Conservation (phyloP, 116 monocot genomes). For the Posidonia oceanica region DNA sequence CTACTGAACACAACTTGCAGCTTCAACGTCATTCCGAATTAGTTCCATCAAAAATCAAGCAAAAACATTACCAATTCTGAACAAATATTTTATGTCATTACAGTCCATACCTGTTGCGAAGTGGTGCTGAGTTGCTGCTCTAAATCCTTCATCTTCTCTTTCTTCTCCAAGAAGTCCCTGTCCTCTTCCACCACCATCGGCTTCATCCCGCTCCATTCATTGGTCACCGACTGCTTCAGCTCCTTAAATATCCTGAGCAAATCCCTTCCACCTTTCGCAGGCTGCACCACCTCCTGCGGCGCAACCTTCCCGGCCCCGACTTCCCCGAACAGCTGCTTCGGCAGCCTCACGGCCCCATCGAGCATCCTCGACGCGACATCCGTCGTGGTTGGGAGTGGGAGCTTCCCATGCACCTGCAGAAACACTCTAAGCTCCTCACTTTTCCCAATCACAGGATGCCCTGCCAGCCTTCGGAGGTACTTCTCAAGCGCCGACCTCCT, state of each 20-base stretch:
- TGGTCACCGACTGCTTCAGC: conserved; percentile 76
- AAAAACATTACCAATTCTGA: neutral
- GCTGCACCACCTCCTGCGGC: conserved; percentile 69
- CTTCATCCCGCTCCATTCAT: conserved; percentile 64
- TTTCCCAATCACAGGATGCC: conserved; percentile 60
- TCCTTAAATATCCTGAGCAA: conserved; percentile 93
- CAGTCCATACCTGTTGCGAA: conserved; percentile 60
- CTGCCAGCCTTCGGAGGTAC: conserved; percentile 61
- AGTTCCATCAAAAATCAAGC: neutral
- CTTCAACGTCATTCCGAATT: too few relatives aligned
- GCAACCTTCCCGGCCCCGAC: conserved; percentile 13
- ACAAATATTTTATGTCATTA: neutral
- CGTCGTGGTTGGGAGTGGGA: conserved; percentile 54
- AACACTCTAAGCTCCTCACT: conserved; percentile 73
- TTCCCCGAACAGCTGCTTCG: conserved; percentile 63
- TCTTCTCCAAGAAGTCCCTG: conserved; percentile 73
- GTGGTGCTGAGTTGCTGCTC: conserved; percentile 69
- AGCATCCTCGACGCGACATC: conserved; percentile 89
- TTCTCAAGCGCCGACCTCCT: conserved; percentile 60
- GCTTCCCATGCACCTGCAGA: conserved; percentile 53
- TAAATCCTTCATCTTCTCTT: conserved; percentile 63
- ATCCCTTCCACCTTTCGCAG: conserved; percentile 81
- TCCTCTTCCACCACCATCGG: conserved; percentile 75
- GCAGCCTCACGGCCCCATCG: conserved; percentile 73
- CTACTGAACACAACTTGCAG: too few relatives aligned